A percentile compares a stretch with the other conserved stretches of the same genome.
phyloP scores from a whole-genome alignment of 805 yeast genomes.

The Cyberlindnera amylophila region DNA sequence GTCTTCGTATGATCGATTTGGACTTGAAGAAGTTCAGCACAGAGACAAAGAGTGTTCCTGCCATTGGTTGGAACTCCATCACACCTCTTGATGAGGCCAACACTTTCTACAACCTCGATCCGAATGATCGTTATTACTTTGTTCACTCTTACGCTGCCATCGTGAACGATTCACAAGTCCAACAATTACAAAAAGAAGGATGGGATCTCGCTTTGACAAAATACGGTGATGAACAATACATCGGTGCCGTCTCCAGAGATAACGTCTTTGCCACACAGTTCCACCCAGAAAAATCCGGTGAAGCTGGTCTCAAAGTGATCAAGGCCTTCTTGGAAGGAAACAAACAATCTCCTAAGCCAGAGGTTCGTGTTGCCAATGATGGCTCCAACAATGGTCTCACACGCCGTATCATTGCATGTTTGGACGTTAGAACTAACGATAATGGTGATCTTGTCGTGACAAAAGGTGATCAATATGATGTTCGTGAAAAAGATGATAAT shows the following conservation, averaged over 20 bases:
- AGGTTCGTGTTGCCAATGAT: constrained; percentile 28
- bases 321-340: constrained; percentile 58
- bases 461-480: constrained; percentile 98
- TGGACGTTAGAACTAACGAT: constrained; percentile 95
- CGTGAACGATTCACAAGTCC: constrained; percentile 36
- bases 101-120: constrained; percentile 59
- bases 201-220: constrained; percentile 74
- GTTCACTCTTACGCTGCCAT: constrained; percentile 92
- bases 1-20: constrained; percentile 55
- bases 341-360: constrained; percentile 18
- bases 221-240: constrained; percentile 75
- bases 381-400: constrained; percentile 63
- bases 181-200: constrained; percentile 34
- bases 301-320: constrained; percentile 79
- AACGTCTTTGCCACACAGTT: constrained; percentile 94
- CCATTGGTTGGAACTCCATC: constrained; percentile 88
- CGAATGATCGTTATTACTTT: constrained; percentile 76
- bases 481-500: constrained; percentile 64
- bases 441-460: constrained; percentile 95
- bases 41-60: constrained; percentile 80
- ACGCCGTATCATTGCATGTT: constrained; percentile 89
- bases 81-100: constrained; percentile 25
- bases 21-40: constrained; percentile 58
- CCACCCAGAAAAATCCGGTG: constrained; percentile 98
- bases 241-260: constrained; percentile 75